These are phyloP conservation scores for Selenicereus undatus DNA, from an alignment of 148 eudicot species.

Conservation along the genomic window DNA sequence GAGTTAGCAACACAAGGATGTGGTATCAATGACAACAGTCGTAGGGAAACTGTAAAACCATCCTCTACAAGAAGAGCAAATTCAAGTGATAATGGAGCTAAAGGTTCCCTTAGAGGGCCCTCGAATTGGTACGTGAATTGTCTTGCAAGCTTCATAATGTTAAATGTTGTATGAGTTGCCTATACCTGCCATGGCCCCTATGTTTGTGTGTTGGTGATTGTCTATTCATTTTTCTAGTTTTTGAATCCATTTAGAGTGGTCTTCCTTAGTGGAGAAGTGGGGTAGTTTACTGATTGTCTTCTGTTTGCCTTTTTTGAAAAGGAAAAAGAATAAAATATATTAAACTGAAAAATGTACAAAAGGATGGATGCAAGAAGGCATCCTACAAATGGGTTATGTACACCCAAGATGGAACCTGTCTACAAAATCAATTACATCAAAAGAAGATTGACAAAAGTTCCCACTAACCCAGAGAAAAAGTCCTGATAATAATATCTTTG, in stretches of 20 bases:
- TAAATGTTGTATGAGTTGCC: not conserved
- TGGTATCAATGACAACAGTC: slow-evolving; percentile 21
- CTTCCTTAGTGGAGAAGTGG: not conserved
- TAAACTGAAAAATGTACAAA: too few relatives aligned
- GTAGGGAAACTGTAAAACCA: slow-evolving; percentile 34
- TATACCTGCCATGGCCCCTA: not conserved
- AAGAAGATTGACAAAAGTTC: too few relatives aligned
- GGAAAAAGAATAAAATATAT: too few relatives aligned
- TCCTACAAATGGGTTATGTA: too few relatives aligned
- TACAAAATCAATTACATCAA: too few relatives aligned
- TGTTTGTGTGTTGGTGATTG: not conserved
- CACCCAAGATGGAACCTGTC: too few relatives aligned
- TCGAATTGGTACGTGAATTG: slow-evolving; percentile 45
- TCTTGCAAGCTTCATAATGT: not conserved
- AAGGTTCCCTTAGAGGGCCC: slow-evolving; percentile 40
- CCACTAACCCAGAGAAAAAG: too few relatives aligned
- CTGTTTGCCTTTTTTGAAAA: not conserved
- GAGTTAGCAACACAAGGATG: slow-evolving; percentile 23
- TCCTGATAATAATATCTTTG: too few relatives aligned
- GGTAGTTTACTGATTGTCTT: not conserved
- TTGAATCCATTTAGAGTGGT: not conserved
- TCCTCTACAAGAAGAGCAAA: slow-evolving; percentile 24
- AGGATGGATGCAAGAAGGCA: too few relatives aligned
- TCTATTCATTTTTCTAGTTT: not conserved
- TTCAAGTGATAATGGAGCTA: slow-evolving; percentile 32